phyloP scores from a whole-genome alignment of 1,139 yeast species.

The Candida sp. region DNA sequence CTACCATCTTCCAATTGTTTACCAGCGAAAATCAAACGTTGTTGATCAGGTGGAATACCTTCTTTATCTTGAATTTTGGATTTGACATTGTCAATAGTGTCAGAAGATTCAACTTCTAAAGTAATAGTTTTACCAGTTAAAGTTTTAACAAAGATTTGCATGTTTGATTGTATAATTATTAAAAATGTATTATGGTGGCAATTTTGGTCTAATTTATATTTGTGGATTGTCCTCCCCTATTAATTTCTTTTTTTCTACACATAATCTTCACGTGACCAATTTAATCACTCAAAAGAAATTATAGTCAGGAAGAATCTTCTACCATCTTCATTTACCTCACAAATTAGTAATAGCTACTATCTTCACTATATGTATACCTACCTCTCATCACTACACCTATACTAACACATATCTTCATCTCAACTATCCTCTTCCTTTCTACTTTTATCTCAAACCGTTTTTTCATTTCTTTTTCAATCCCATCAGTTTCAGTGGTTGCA shows the following conservation, averaged over 20 bases:
- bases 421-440: not conserved
- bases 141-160: slow-evolving; percentile 61
- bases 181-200: not conserved
- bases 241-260: slow-evolving; percentile 2
- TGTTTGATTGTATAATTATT: slow-evolving; percentile 28
- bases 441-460: too few relatives aligned
- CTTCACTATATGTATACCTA: too few relatives aligned
- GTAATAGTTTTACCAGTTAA: slow-evolving; percentile 72
- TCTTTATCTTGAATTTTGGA: slow-evolving; percentile 53
- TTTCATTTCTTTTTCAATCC: not conserved
- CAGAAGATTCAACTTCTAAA: slow-evolving; percentile 68
- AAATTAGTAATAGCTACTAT: too few relatives aligned
- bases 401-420: not conserved
- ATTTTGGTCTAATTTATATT: slow-evolving; percentile 1
- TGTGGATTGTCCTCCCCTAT: slow-evolving; percentile 2
- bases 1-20: slow-evolving; percentile 65
- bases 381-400: too few relatives aligned
- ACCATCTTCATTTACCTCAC: too few relatives aligned
- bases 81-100: slow-evolving; percentile 65
- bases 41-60: slow-evolving; percentile 53
- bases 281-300: not conserved
- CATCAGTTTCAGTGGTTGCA: not conserved
- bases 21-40: slow-evolving; percentile 56
- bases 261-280: slow-evolving; percentile 3
- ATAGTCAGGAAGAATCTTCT: not conserved